Evolutionary conservation across 2,329 filamentous ascomycete genomes (phyloP).

Genomic region (Fusarium devonianum): DNA sequence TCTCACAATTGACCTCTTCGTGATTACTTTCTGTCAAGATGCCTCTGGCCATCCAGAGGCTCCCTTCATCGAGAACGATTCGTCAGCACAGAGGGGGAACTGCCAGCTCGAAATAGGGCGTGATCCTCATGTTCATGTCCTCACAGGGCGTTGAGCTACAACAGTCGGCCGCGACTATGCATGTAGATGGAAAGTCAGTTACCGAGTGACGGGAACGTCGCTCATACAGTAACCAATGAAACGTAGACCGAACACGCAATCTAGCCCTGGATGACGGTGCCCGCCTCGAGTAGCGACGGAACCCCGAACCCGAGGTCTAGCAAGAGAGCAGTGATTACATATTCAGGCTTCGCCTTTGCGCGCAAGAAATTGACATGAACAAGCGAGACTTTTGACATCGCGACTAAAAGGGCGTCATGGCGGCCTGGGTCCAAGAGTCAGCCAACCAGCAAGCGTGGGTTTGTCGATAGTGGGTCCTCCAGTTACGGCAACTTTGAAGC

Average conservation of each 20-base stretch:
- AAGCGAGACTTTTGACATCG: slow-evolving; percentile 1
- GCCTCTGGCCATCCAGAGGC: slow-evolving; percentile 1
- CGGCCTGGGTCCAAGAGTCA: neutral
- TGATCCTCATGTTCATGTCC: neutral
- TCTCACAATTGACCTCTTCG: slow-evolving; percentile 20
- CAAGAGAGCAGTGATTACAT: too few relatives aligned
- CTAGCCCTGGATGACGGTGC: too few relatives aligned
- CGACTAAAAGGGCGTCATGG: slow-evolving; percentile 5
- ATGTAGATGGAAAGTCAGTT: too few relatives aligned
- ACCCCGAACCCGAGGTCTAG: too few relatives aligned
- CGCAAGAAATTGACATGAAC: neutral
- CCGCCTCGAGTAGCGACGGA: too few relatives aligned
- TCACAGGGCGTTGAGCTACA: neutral
- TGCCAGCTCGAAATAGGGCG: slow-evolving; percentile 8
- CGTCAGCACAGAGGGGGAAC: slow-evolving; percentile 3
- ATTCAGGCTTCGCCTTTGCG: too few relatives aligned
- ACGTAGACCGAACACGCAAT: too few relatives aligned
- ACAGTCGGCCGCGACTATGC: too few relatives aligned
- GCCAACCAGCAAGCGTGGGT: neutral
- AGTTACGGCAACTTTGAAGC: slow-evolving; percentile 1
- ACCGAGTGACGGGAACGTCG: too few relatives aligned
- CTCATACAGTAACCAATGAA: too few relatives aligned
- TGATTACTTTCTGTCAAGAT: slow-evolving; percentile 28
- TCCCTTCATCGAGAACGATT: slow-evolving; percentile 13
- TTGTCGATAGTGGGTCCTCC: slow-evolving; percentile 1